Conservation (phyloP, 345 rosid genomes). For the Combretum micranthum region DNA sequence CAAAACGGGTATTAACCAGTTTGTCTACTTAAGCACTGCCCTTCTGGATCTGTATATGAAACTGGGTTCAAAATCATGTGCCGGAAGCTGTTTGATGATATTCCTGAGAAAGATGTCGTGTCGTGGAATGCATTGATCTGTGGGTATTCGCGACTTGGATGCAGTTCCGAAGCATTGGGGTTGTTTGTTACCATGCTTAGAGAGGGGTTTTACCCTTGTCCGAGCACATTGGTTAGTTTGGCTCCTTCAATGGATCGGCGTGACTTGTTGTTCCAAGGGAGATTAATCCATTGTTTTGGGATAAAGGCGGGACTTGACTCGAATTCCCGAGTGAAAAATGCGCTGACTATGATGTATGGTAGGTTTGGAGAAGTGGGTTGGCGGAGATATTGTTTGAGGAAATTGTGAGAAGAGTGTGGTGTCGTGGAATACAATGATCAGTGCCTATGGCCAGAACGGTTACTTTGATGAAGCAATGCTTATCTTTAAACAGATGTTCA, state of each 20-base stretch:
- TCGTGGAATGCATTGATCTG: slow-evolving; percentile 78
- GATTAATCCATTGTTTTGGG: slow-evolving; percentile 50
- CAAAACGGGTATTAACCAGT: slow-evolving; percentile 44
- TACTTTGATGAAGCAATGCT: slow-evolving; percentile 35
- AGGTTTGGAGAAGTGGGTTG: slow-evolving; percentile 49
- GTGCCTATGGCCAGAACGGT: slow-evolving; percentile 60
- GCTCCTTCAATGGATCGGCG: slow-evolving; percentile 51
- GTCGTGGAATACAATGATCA: slow-evolving; percentile 82
- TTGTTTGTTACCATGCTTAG: slow-evolving; percentile 47
- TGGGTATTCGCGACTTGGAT: slow-evolving; percentile 63
- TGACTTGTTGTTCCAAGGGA: slow-evolving; percentile 50
- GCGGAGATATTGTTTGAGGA: slow-evolving; percentile 45
- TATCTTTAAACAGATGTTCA: slow-evolving; percentile 47
- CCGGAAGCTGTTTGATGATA: slow-evolving; percentile 53
- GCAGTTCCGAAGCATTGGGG: slow-evolving; percentile 31
- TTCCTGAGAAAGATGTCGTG: slow-evolving; percentile 61
- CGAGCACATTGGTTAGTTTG: slow-evolving; percentile 50
- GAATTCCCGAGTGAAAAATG: slow-evolving; percentile 52
- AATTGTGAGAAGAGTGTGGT: slow-evolving; percentile 44
- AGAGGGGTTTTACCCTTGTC: slow-evolving; percentile 46
- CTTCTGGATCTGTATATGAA: slow-evolving; percentile 37
- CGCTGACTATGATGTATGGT: slow-evolving; percentile 54
- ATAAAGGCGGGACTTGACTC: slow-evolving; percentile 45
- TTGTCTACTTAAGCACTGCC: slow-evolving; percentile 52
- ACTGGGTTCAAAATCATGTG: slow-evolving; percentile 27